Percentiles rank a stretch among this genome's conserved stretches.
Evolutionary conservation across 73 alveolate genomes (phyloP).

Genomic region (Breviolum minutum): DNA sequence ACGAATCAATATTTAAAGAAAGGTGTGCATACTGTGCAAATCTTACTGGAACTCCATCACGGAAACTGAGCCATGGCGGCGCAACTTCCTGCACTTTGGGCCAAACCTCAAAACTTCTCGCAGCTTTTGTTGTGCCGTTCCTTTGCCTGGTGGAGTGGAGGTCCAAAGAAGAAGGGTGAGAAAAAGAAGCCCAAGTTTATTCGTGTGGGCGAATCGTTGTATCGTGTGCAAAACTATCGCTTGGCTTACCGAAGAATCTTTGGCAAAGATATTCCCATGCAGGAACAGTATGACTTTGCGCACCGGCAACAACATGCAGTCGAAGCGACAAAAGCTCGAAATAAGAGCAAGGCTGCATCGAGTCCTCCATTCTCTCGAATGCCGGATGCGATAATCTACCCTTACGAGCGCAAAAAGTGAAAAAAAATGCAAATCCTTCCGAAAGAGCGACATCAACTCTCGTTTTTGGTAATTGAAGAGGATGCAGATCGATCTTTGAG

Average conservation of each 20-base stretch:
- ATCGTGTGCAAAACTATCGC: slow-evolving; percentile 32
- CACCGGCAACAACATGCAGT: slow-evolving; percentile 13
- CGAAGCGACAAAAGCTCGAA: not conserved
- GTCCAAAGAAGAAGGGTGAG: slow-evolving; percentile 15
- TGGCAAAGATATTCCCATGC: slow-evolving; percentile 40
- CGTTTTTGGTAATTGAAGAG: too few species aligned
- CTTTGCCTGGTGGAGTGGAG: slow-evolving; percentile 23
- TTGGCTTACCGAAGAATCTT: slow-evolving; percentile 25
- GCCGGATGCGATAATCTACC: slow-evolving; percentile 35
- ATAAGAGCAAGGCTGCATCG: slow-evolving; percentile 39
- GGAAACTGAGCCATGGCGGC: not conserved
- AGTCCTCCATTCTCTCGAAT: slow-evolving; percentile 26
- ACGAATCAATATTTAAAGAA: too few species aligned
- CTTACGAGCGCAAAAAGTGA: slow-evolving; percentile 40
- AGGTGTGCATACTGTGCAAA: too few species aligned
- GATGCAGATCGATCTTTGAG: too few species aligned
- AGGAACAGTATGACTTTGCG: slow-evolving; percentile 63
- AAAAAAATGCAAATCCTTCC: too few species aligned
- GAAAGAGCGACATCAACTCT: too few species aligned
- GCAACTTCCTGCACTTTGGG: slow-evolving; percentile 9
- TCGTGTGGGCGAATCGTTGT: slow-evolving; percentile 42
- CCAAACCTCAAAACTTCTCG: not conserved
- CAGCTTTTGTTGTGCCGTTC: not conserved
- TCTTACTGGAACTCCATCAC: too few species aligned
- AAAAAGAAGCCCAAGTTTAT: slow-evolving; percentile 30